These are phyloP conservation scores for Aspergillus vadensis DNA, from an alignment of 2,329 filamentous ascomycete species.

Conservation along the genomic window DNA sequence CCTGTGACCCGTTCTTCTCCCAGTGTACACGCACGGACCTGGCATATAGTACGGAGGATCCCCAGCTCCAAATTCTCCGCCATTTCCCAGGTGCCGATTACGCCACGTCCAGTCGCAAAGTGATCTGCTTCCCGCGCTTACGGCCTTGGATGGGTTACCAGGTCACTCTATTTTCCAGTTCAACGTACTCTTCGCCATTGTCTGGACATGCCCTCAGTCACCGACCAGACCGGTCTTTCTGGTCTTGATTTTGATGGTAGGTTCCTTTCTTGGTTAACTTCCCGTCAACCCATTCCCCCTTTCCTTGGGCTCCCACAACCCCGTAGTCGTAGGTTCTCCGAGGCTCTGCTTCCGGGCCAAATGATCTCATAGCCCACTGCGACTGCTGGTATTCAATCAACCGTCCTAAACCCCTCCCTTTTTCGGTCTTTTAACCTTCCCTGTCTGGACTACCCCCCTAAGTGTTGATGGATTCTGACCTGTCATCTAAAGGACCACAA, in stretches of 20 bases:
- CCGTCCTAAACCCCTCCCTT: not conserved
- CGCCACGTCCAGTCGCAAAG: not conserved
- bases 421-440: slow-evolving; percentile 4
- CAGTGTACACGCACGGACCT: not conserved
- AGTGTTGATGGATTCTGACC: slow-evolving; percentile 29
- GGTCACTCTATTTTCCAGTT: not conserved
- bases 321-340: slow-evolving; percentile 23
- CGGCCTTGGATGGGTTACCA: slow-evolving; percentile 49
- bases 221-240: slow-evolving; percentile 26
- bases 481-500: slow-evolving; percentile 28
- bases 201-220: slow-evolving; percentile 33
- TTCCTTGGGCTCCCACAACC: slow-evolving; percentile 13
- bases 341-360: slow-evolving; percentile 19
- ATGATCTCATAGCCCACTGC: slow-evolving; percentile 26
- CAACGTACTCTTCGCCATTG: not conserved
- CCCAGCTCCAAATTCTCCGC: not conserved
- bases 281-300: slow-evolving; percentile 12
- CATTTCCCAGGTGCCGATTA: not conserved
- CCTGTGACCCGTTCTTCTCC: not conserved
- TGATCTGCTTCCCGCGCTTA: slow-evolving; percentile 43
- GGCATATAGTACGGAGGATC: slow-evolving; percentile 1
- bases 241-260: slow-evolving; percentile 34
- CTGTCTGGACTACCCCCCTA: not conserved
- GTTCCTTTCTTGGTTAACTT: slow-evolving; percentile 15
- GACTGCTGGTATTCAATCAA: slow-evolving; percentile 10